Percentiles rank a stretch among this genome's conserved stretches.
phyloP scores from a whole-genome alignment of 1,284 basidiomycete genomes.

The Malassezia arunalokei region DNA sequence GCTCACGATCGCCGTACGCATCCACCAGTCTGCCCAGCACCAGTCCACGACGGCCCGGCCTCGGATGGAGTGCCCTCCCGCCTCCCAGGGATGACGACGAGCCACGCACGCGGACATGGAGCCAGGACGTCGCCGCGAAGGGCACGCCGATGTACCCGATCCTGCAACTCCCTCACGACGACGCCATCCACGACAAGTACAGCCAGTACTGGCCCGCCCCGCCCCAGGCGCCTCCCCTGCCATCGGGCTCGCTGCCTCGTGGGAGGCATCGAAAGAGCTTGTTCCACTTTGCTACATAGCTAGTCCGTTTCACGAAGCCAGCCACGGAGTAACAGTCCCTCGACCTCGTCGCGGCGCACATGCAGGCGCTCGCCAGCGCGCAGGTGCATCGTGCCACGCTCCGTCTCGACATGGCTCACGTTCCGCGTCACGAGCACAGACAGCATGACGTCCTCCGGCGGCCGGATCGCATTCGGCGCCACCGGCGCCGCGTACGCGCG shows the following conservation, averaged over 20 bases:
- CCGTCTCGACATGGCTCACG: constrained; percentile 77
- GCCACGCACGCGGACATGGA: background rate
- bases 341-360: constrained; percentile 71
- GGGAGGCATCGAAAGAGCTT: constrained; percentile 11
- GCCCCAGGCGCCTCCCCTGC: background rate
- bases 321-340: constrained; percentile 79
- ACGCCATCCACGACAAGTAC: constrained; percentile 12
- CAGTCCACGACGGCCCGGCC: constrained; percentile 11
- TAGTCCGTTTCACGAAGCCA: constrained; percentile 58
- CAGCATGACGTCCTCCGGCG: constrained; percentile 70
- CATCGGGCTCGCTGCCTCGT: background rate
- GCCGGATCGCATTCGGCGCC: constrained; percentile 16
- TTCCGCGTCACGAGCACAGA: constrained; percentile 66
- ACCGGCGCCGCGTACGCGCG: constrained; percentile 3
- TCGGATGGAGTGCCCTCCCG: constrained; percentile 15
- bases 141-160: constrained; percentile 15
- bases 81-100: background rate
- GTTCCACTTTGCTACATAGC: constrained; percentile 7
- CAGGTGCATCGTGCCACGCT: constrained; percentile 71
- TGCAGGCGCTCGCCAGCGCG: constrained; percentile 75
- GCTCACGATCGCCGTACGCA: too few species aligned
- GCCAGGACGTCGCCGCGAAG: background rate
- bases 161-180: constrained; percentile 9
- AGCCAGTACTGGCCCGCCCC: constrained; percentile 5
- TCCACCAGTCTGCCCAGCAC: background rate